Percentiles rank a stretch among this genome's conserved stretches.
phyloP scores from a whole-genome alignment of 257 asterid genomes.

The Leonotis leonurus region DNA sequence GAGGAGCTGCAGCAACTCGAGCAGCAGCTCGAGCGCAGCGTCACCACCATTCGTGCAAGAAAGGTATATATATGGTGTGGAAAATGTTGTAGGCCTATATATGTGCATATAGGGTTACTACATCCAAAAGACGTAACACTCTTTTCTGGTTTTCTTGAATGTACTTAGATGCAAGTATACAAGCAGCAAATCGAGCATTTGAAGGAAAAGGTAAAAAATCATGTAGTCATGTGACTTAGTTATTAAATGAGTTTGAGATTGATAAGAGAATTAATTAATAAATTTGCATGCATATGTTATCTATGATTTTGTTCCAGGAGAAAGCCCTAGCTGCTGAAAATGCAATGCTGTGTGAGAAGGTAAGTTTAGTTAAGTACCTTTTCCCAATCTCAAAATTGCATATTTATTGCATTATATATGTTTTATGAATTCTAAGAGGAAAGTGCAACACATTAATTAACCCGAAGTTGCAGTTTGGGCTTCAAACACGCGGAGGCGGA shows the following conservation, averaged over 20 bases:
- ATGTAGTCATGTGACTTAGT: no score
- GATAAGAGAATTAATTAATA: no score
- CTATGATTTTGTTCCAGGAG: conserved; percentile 33
- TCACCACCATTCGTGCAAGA: conserved; percentile 56
- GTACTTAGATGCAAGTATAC: conserved; percentile 63
- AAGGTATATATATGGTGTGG: no score
- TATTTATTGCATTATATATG: no score
- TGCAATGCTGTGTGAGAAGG: conserved; percentile 64
- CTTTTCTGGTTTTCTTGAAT: neutral
- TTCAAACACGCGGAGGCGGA: conserved; percentile 16
- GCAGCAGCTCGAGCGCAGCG: conserved; percentile 72
- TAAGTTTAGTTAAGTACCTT: no score
- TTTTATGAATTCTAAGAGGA: no score
- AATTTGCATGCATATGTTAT: neutral
- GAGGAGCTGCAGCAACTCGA: conserved; percentile 80
- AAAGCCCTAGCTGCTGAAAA: conserved; percentile 74
- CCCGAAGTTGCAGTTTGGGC: no score
- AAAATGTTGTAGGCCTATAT: no score
- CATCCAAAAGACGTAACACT: no score
- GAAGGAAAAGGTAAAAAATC: conserved; percentile 89
- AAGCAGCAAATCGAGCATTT: conserved; percentile 62
- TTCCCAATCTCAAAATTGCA: neutral
- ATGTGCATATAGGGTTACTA: neutral
- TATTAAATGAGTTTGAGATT: no score
- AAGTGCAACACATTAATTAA: no score